Base-by-base conservation (phyloP, 2,329 filamentous ascomycete species). In the Ilyonectria mors-panacis region DNA sequence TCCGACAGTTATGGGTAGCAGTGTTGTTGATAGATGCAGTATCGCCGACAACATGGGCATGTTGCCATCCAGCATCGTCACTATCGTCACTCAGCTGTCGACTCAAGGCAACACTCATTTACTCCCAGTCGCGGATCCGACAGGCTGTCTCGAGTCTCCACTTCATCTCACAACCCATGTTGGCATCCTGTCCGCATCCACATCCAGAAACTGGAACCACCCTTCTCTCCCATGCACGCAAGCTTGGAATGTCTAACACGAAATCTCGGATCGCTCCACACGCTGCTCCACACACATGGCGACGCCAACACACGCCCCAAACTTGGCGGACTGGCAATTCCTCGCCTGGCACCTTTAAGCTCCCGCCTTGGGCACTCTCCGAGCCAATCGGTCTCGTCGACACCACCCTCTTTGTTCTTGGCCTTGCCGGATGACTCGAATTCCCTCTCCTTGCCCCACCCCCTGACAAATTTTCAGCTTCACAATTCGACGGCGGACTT, bases 401-500 rank as follows among this genome's bases (percentile, higher is more conserved):
- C 57, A 37, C 45, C 28, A 45, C 59, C 35, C 30, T 44, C 28
- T 19, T 45, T 19, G 21, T 47, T 48, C 39, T 28, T 55, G 47
- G 50, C 61, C 17, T 56, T 30, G 45, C 66, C 66, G 62, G 61
- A 68, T 68, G 66, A 68, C 66, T 68, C 66, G 66, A 65, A 57
- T 19, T 44, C 45, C 50, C 56, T 15, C 35, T 33, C 8, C 2
- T 23, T 1, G 42, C 23, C 66, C 64, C 66, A 59, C 58, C 66
- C n/a, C 61, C 33, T 68, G 66, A 68, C 66, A 68, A 62, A 58
- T 35, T 17, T 44, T 47, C 26, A 2, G 10, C 45, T 35, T 53
- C 28, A 28, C n/a, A 35, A 19, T 60, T 60, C 47, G 28, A 30
- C 56, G 9, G 55, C 35, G 47, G 28, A 37, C 37, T 45, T 12